Base-by-base conservation (phyloP, 768 basidiomycete genomes). In the Podaxis sp. region DNA sequence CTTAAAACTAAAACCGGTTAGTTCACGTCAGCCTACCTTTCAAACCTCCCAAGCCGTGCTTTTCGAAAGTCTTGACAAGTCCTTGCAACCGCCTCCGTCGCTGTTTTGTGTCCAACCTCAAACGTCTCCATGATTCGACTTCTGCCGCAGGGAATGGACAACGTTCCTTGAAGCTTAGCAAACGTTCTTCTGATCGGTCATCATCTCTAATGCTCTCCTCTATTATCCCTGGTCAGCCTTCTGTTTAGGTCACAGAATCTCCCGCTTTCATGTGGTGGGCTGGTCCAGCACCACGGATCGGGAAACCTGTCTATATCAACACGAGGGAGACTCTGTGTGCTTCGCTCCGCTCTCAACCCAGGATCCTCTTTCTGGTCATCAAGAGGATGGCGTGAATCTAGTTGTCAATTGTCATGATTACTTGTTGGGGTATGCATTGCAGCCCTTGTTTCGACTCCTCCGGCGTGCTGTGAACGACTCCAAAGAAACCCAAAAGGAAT, bases 1-100 rank as follows among this genome's bases (percentile, higher is more conserved):
- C 32, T 32, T 32, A 5, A 32, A 32, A 9, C 32, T 32, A 32
- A 32, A 32, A 32, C 7, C 32, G 32, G 32, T 32, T 44, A 44
- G 16, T 16, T 44, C 42, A 9, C n/a, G 6, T 18, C 18, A 3
- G 6, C 18, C 18, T 44, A 14, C 5, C 6, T 18, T 18, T 6
- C 42, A 18, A 18, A 18, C 3, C 7, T 21, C 14, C 16, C 42
- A 44, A 23, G 37, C 9, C 10, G 7, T 2, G 1, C 36, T 21
- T 48, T 37, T 3, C 18, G 14, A 35, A 13, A n/a, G 35, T 9
- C 3, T 11, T 11, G 37, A 21, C 21, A 18, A 25, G 37, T 4
- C 36, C 5, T 23, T 76, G 25, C 73, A 69, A 56, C 72, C 76
- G 1, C 71, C 77, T 14, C 72, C 62, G 11, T 73, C 72, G 10